Evolutionary conservation across 2,329 filamentous ascomycete genomes (phyloP).

Genomic region (Davidsoniella neocaledoniae): DNA sequence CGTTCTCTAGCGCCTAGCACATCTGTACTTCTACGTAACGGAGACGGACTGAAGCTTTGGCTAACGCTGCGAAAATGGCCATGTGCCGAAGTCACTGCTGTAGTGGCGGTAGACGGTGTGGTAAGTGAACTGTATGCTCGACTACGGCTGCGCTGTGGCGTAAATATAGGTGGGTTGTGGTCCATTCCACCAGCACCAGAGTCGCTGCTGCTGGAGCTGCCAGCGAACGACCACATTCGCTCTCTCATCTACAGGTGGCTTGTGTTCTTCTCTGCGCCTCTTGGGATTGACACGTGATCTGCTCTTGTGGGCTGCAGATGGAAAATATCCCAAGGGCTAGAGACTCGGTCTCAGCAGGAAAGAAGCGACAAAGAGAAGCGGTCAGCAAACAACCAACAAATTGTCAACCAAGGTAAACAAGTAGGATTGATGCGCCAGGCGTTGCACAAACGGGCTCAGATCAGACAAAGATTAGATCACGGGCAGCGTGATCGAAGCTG

Average conservation of each 20-base stretch:
- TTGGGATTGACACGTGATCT: too few relatives aligned
- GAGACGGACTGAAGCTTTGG: constrained; percentile 9
- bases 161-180: constrained; percentile 7
- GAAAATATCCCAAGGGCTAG: not conserved
- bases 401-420: not conserved
- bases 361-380: not conserved
- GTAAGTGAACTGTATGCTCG: constrained; percentile 7
- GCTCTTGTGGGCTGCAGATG: not conserved
- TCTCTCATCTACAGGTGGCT: not conserved
- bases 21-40: constrained; percentile 7
- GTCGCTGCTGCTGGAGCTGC: constrained; percentile 4
- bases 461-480: too few relatives aligned
- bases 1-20: not conserved
- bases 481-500: too few relatives aligned
- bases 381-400: not conserved
- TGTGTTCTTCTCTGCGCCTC: too few relatives aligned
- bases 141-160: constrained; percentile 6
- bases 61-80: constrained; percentile 7
- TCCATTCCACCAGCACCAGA: not conserved
- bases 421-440: not conserved
- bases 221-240: constrained; percentile 10
- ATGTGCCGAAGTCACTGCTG: not conserved
- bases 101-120: constrained; percentile 3
- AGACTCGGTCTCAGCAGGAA: not conserved
- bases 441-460: too few relatives aligned